These are phyloP conservation scores for Centaurea solstitialis DNA, from an alignment of 129 eudicot species.

Conservation along the genomic window DNA sequence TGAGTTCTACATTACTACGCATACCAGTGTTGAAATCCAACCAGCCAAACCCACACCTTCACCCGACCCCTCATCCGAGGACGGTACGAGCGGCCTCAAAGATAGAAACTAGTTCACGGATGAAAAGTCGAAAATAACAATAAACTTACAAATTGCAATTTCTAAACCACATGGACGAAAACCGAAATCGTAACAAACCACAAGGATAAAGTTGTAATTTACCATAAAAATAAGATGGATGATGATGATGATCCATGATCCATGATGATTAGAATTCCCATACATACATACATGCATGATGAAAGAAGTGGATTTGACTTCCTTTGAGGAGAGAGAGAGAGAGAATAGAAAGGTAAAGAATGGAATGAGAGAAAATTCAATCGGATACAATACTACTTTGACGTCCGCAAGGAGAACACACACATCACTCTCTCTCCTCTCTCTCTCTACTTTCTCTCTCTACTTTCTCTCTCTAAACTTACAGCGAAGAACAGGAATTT, in stretches of 20 bases:
- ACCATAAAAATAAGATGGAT: not conserved
- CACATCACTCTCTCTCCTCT: conserved; percentile 38
- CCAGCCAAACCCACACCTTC: no score
- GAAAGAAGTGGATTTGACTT: conserved; percentile 72
- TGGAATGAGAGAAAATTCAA: conserved; percentile 66
- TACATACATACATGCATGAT: conserved; percentile 34
- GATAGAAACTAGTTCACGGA: no score
- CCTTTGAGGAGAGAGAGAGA: conserved; percentile 31
- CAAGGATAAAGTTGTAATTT: no score
- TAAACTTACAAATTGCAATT: no score
- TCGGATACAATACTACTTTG: conserved; percentile 78
- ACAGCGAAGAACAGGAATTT: conserved; percentile 57
- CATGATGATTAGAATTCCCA: not conserved
- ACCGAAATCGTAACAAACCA: no score
- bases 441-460: conserved; percentile 50
- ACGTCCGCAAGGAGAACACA: conserved; percentile 87
- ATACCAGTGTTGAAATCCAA: no score
- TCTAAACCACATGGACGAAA: no score
- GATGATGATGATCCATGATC: conserved; percentile 14
- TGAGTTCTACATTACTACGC: no score
- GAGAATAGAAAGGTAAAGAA: conserved; percentile 33
- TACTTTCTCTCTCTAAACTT: conserved; percentile 63
- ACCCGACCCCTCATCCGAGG: no score
- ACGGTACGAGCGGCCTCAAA: no score
- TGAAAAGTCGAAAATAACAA: no score